Evolutionary conservation across 2,329 filamentous ascomycete genomes (phyloP).

Genomic region (Zasmidium cellare): DNA sequence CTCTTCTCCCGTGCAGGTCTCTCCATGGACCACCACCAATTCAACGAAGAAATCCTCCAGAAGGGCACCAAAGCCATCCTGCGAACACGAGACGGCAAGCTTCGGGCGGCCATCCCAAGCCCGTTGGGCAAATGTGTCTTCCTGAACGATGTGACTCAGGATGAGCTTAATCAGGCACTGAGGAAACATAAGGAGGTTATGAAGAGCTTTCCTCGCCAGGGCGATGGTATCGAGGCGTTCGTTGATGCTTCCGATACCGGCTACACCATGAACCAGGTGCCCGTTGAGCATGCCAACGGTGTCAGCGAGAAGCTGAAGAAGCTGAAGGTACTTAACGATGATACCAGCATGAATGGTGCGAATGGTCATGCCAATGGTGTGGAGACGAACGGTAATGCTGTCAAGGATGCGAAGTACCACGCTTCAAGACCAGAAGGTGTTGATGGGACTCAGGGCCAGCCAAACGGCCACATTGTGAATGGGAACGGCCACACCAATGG

Average conservation of each 20-base stretch:
- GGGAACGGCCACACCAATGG: conserved; percentile 12
- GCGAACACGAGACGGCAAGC: conserved; percentile 67
- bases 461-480: conserved; percentile 24
- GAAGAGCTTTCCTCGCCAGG: conserved; percentile 62
- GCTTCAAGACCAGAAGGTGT: conserved; percentile 35
- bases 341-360: conserved; percentile 24
- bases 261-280: conserved; percentile 49
- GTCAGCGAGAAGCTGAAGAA: conserved; percentile 32
- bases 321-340: conserved; percentile 37
- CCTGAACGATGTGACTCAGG: conserved; percentile 63
- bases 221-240: conserved; percentile 67
- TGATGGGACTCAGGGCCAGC: conserved; percentile 22
- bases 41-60: conserved; percentile 65
- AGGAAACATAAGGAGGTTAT: conserved; percentile 64
- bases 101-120: conserved; percentile 67
- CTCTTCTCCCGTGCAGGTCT: conserved; percentile 70
- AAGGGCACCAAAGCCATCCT: conserved; percentile 68
- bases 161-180: conserved; percentile 64
- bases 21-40: conserved; percentile 69
- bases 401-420: conserved; percentile 29
- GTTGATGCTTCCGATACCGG: conserved; percentile 71
- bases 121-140: conserved; percentile 68
- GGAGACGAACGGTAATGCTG: conserved; percentile 21
- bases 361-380: conserved; percentile 11
- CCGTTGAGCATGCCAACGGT: conserved; percentile 36